Conservation (phyloP, 1,284 basidiomycete genomes). For the Ustilago nuda region DNA sequence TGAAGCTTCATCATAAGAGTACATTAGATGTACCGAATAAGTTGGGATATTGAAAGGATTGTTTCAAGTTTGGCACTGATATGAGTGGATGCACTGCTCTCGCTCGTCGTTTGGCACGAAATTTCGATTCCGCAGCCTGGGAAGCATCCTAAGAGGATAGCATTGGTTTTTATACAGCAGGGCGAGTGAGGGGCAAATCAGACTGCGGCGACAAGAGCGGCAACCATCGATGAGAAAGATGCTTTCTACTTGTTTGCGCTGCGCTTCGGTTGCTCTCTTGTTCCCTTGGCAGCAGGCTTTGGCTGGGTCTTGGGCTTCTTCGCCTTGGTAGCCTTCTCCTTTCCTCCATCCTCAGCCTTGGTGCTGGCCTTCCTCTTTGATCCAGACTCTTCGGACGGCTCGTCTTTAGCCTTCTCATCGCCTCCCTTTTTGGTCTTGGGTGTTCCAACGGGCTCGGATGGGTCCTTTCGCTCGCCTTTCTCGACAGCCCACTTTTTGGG, state of each 20-base stretch:
- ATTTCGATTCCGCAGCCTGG: not conserved
- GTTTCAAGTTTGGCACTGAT: no score
- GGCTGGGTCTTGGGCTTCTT: conserved; percentile 24
- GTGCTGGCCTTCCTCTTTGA: conserved; percentile 29
- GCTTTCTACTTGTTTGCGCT: conserved; percentile 39
- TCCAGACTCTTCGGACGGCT: conserved; percentile 16
- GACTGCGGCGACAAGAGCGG: not conserved
- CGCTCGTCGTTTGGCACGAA: not conserved
- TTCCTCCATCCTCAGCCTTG: conserved; percentile 10
- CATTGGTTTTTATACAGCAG: not conserved
- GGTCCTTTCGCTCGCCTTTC: conserved; percentile 46
- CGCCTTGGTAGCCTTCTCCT: not conserved
- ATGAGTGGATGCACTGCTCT: not conserved
- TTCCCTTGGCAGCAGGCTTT: conserved; percentile 38
- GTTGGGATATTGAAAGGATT: not conserved
- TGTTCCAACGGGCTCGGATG: conserved; percentile 31
- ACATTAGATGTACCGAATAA: not conserved
- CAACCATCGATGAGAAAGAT: not conserved
- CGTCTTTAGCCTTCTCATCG: conserved; percentile 15
- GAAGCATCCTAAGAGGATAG: not conserved
- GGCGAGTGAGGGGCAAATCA: not conserved
- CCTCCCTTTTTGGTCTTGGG: conserved; percentile 25
- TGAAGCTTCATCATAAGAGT: no score
- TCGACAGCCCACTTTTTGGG: conserved; percentile 67
- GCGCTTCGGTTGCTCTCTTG: conserved; percentile 41